Percentiles rank a stretch among this genome's conserved stretches.
phyloP scores from a whole-genome alignment of 2,329 filamentous ascomycete genomes.

The Exophiala aquamarina region DNA sequence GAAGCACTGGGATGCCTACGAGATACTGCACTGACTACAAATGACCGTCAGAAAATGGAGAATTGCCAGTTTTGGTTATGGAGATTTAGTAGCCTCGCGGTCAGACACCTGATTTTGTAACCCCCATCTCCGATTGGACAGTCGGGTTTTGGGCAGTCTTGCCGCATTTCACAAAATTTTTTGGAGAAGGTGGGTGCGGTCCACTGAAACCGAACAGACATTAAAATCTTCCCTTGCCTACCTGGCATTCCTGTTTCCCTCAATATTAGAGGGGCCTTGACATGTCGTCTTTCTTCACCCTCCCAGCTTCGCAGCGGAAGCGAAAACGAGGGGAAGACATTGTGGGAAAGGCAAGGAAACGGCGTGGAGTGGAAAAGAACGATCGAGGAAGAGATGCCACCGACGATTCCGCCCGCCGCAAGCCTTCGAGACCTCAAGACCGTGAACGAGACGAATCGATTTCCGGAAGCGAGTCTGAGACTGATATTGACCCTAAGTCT shows the following conservation, averaged over 20 bases:
- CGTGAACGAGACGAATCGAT: slow-evolving; percentile 72
- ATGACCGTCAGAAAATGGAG: no score
- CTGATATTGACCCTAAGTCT: slow-evolving; percentile 58
- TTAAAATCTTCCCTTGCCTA: not conserved
- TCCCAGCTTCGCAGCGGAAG: slow-evolving; percentile 84
- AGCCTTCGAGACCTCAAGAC: slow-evolving; percentile 43
- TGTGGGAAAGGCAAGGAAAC: slow-evolving; percentile 44
- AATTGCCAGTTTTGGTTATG: no score
- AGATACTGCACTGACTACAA: no score
- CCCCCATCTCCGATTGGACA: no score
- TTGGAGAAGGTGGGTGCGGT: no score
- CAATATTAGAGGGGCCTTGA: not conserved
- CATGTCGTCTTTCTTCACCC: slow-evolving; percentile 97
- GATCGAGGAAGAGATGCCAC: slow-evolving; percentile 44
- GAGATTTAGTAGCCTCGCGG: no score
- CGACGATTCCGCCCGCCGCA: slow-evolving; percentile 33
- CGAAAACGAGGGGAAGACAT: slow-evolving; percentile 68
- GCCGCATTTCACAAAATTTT: slow-evolving; percentile 13
- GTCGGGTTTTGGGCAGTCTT: no score
- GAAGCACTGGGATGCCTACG: no score
- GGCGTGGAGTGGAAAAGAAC: slow-evolving; percentile 40
- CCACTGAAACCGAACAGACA: no score
- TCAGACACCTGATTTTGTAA: no score
- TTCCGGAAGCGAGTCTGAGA: slow-evolving; percentile 76
- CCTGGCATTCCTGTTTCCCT: not conserved